Conservation (phyloP, 495 filamentous ascomycete species). For the Podospora anserina region DNA sequence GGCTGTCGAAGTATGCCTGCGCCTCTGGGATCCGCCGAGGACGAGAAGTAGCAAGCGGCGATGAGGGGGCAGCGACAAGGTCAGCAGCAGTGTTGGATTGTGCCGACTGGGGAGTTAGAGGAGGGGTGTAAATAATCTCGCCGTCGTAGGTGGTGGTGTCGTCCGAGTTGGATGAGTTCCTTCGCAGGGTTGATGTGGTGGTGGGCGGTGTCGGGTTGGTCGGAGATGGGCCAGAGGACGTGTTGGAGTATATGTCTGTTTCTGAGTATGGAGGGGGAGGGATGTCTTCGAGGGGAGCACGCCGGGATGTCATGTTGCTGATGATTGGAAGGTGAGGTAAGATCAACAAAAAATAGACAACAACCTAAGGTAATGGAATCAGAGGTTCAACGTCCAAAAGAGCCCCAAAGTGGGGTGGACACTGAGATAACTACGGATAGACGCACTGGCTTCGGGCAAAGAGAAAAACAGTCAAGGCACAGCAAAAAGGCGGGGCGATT, state of each 20-base stretch:
- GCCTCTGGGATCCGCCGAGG: not conserved
- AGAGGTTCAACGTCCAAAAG: not conserved
- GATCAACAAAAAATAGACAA: too few relatives aligned
- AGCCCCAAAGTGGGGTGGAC: not conserved
- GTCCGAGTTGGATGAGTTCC: conserved; percentile 26
- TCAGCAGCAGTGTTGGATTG: conserved; percentile 18
- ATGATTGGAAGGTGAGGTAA: not conserved
- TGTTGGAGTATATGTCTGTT: conserved; percentile 45
- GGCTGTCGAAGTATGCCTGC: not conserved
- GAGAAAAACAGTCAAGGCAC: not conserved
- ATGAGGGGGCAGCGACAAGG: not conserved
- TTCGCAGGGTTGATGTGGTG: conserved; percentile 14
- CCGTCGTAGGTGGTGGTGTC: conserved; percentile 29
- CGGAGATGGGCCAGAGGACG: conserved; percentile 21
- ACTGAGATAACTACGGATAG: not conserved
- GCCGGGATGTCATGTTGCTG: conserved; percentile 24
- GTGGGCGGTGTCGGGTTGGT: conserved; percentile 13
- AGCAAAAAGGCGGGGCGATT: conserved; percentile 9
- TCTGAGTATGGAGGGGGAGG: conserved; percentile 51
- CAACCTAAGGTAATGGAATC: not conserved
- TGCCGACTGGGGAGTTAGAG: conserved; percentile 38
- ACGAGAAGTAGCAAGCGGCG: not conserved
- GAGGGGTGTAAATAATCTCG: conserved; percentile 48
- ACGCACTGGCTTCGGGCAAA: not conserved
- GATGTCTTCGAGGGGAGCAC: conserved; percentile 21